Percentiles rank a stretch among this genome's conserved stretches.
Conservation (phyloP, 2,329 filamentous ascomycete genomes). For the Immersiporthe knoxdaviesiana region DNA sequence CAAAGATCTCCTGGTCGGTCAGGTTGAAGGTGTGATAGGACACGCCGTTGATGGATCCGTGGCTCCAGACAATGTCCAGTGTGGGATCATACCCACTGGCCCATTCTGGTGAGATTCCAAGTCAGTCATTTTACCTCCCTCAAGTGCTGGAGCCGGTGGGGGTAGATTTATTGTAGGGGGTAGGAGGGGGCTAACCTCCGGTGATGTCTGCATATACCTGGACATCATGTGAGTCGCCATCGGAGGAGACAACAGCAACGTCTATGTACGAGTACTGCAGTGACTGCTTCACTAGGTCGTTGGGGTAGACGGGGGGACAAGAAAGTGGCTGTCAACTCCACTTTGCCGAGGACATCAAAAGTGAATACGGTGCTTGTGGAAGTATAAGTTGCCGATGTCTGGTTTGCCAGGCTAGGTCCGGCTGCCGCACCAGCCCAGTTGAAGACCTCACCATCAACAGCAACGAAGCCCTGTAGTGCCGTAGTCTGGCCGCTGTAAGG, state of each 20-base stretch:
- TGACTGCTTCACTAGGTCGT: constrained; percentile 69
- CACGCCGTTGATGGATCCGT: constrained; percentile 52
- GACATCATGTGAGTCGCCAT: constrained; percentile 65
- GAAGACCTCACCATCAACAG: constrained; percentile 66
- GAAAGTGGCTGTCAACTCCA: constrained; percentile 71
- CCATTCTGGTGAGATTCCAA: constrained; percentile 62
- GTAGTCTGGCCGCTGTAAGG: constrained; percentile 53
- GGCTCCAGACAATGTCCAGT: constrained; percentile 65
- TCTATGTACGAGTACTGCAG: constrained; percentile 72
- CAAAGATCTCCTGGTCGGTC: constrained; percentile 64
- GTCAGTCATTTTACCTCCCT: constrained; percentile 20
- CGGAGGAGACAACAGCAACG: constrained; percentile 63
- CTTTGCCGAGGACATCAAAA: constrained; percentile 63
- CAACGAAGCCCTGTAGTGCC: constrained; percentile 71
- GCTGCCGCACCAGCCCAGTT: constrained; percentile 69
- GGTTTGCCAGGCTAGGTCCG: constrained; percentile 55
- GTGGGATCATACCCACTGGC: constrained; percentile 62
- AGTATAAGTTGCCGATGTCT: constrained; percentile 70
- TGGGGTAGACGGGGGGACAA: constrained; percentile 70
- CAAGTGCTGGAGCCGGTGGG: neutral
- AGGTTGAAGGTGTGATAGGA: constrained; percentile 68
- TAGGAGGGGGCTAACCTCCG: constrained; percentile 62
- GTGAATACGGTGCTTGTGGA: constrained; percentile 73
- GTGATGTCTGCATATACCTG: constrained; percentile 75
- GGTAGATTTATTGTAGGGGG: neutral